Evolutionary conservation across 1,139 yeast species (phyloP), one percentile per base, ranked within the genome.

Genomic region (Magnusiomyces magnusii): DNA sequence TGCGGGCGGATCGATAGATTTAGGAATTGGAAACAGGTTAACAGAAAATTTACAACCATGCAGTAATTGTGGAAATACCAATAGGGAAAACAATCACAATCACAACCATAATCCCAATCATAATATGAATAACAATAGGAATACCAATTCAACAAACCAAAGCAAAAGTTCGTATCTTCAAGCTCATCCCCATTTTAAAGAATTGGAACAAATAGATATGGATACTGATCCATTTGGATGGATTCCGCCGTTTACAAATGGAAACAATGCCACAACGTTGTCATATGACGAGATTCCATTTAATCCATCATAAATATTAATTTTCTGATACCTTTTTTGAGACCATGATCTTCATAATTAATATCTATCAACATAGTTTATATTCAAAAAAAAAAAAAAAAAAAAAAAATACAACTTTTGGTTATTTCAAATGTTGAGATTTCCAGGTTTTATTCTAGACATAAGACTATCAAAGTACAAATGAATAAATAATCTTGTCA

Each of bases 251-350:
- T 23, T 25, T n/a, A 13, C 47, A 23, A 31, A 52, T 21, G 15
- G 21, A 19, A n/a, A 44, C 49, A 19, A 9, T 44, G 5, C 27
- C 10, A 9, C 5, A 10, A 13, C 23, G 17, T 39, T 41, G 25
- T 41, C 51, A 17, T 67, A 64, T 56, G 68, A 67, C 44, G 69
- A 67, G 0, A 66, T 68, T 47, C 71, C 71, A 13, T 68, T 67
- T 60, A 68, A 68, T 55, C 71, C 71, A 13, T 66, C 69, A 9
- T 67, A 53, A 51, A 17, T n/a, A n/a, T n/a, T n/a, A n/a, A n/a
- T n/a, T n/a, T n/a, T n/a, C n/a, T n/a, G n/a, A n/a, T n/a, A n/a
- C n/a, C n/a, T n/a, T n/a, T n/a, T n/a, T n/a, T n/a, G n/a, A n/a
- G n/a, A n/a, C n/a, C n/a, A n/a, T n/a, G n/a, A n/a, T n/a, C n/a